Base-by-base conservation (phyloP, 2,329 filamentous ascomycete species). In the Colletotrichum sidae region DNA sequence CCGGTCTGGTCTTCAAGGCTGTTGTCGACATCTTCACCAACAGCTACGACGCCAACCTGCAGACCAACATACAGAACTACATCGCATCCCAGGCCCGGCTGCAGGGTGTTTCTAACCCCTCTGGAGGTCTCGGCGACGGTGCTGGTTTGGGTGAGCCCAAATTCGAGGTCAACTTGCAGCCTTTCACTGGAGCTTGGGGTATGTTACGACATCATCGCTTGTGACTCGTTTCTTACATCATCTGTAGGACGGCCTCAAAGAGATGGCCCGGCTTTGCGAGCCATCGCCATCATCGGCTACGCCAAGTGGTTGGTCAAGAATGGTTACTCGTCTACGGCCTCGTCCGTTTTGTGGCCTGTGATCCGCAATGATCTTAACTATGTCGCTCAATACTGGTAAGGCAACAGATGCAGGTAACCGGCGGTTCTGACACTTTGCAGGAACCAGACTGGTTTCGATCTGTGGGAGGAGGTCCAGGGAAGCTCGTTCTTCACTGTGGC, bases 401-500 rank as follows among this genome's bases (percentile, higher is more conserved):
- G 2, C 3, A 12, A 3, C 13, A n/a, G 4, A 25, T 50, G 10
- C n/a, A 34, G 13, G 12, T n/a, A 13, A 7, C 13, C 42, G 12
- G 6, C 42, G 15, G 13, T 8, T 13, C 42, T 44, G 42, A 44
- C 42, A 9, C 15, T 10, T n/a, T 10, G 8, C 8, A 82, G 80
- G 84, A 87, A 86, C 72, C 76, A 82, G 68, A 86, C 84, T 0
- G 85, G 86, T 6, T 96, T 88, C 72, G 93, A 96, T 75, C 83
- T 96, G 3, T 96, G 93, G 93, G 93, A 96, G 75, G 93, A 96
- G 75, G 87, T 94, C 12, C 80, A 83, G 33, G 91, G 92, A 45
- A 89, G 87, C 25, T 94, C 91, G 0, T 96, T 94, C 81, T 96
- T 95, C 77, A 96, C 92, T 1, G 79, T 89, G 38, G 86, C 88